These are phyloP conservation scores for Halophytophthora polymorphica DNA, from an alignment of 352 stramenopile genomes.

Conservation along the genomic window DNA sequence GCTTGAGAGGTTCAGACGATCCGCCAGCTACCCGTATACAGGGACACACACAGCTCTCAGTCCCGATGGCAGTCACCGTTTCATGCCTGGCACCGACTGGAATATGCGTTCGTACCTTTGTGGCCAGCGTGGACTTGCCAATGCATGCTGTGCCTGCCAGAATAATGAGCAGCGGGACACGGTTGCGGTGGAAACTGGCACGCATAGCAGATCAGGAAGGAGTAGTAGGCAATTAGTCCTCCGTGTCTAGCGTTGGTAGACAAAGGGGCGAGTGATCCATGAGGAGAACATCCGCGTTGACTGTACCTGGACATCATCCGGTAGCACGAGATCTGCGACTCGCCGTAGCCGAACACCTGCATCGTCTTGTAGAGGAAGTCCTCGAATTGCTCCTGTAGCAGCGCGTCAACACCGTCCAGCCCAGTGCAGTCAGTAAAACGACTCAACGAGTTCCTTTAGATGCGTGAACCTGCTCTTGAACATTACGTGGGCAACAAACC, in stretches of 20 bases:
- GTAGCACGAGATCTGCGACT: slow-evolving; percentile 81
- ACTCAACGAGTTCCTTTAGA: not conserved
- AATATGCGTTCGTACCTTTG: slow-evolving; percentile 45
- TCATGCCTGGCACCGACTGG: not conserved
- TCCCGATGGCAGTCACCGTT: not conserved
- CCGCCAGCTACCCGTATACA: slow-evolving; percentile 47
- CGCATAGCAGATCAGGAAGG: not conserved
- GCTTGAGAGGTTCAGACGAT: slow-evolving; percentile 84
- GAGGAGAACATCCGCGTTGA: not conserved
- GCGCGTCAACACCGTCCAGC: not conserved
- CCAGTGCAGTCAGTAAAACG: not conserved
- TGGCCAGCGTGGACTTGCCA: slow-evolving; percentile 84
- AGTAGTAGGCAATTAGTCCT: too few species aligned
- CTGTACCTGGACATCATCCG: slow-evolving; percentile 86
- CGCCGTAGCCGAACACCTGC: slow-evolving; percentile 85
- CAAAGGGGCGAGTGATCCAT: not conserved
- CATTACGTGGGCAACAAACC: slow-evolving; percentile 13
- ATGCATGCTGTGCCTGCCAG: slow-evolving; percentile 79
- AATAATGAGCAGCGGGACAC: slow-evolving; percentile 82
- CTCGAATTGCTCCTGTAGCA: slow-evolving; percentile 78
- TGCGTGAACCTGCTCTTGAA: not conserved
- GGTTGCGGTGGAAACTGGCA: slow-evolving; percentile 77
- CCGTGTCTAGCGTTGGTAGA: not conserved
- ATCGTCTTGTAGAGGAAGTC: slow-evolving; percentile 91
- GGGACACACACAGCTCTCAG: slow-evolving; percentile 3